Evolutionary conservation across 805 yeast genomes (phyloP).

Genomic region (Saccharomycopsis fodiens): DNA sequence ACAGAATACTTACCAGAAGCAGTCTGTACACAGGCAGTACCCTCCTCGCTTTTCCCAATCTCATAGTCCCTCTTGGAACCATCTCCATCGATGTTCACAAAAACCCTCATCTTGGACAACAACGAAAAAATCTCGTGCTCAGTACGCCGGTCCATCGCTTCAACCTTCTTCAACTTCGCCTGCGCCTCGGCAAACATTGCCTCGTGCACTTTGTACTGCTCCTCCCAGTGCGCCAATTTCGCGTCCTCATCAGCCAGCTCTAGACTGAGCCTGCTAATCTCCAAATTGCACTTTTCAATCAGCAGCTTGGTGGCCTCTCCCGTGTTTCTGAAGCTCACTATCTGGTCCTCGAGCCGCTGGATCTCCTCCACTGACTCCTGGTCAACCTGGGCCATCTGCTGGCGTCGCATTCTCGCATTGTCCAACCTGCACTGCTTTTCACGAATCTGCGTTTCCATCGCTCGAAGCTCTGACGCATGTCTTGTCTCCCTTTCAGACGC

Average conservation of each 20-base stretch:
- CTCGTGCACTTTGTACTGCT: background rate
- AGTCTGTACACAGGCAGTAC: background rate
- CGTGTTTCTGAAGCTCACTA: background rate
- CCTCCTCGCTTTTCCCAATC: background rate
- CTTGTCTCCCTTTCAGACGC: no score
- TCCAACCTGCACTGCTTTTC: background rate
- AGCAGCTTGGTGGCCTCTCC: background rate
- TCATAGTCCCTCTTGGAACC: background rate
- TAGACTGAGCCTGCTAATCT: background rate
- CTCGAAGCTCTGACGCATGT: background rate
- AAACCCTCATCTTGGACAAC: conserved; percentile 8
- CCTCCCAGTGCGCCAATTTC: conserved; percentile 5
- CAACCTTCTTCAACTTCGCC: background rate
- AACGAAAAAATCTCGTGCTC: conserved; percentile 10
- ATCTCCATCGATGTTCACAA: background rate
- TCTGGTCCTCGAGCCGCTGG: conserved; percentile 1
- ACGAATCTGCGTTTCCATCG: background rate
- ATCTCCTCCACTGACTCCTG: background rate
- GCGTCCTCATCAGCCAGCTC: background rate
- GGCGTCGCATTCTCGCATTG: background rate
- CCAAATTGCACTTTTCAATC: conserved; percentile 1
- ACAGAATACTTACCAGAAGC: background rate
- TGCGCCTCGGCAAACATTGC: background rate
- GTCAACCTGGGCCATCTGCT: background rate
- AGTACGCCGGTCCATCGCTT: conserved; percentile 2